Evolutionary conservation across 306 rosid species (phyloP), one percentile per base, ranked within the genome.

Genomic region (Cicer pinnatifidum): DNA sequence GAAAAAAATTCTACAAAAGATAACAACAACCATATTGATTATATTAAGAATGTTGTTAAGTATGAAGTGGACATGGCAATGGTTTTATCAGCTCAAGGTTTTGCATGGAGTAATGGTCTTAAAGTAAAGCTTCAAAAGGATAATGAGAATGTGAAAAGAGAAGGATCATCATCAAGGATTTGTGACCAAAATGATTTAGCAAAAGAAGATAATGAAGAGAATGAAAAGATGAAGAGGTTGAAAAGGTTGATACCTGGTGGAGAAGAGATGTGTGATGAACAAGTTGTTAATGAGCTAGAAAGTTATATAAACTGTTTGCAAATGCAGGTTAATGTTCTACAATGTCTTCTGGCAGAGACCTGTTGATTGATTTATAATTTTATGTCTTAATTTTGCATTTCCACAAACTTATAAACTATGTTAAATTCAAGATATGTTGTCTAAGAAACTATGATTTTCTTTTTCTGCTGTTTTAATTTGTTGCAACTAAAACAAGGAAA

Each of bases 1-100:
- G 78, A 80, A 44, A 69, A 75, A 9, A 46, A 9, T 53, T 63
- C 67, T 41, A 20, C 53, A 48, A 59, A 69, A 71, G 70, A 64
- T 17, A 48, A 19, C 0, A 5, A 52, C 10, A 53, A 11, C 35
- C 35, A 28, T 6, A 51, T 10, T 48, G 41, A 28, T 48, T 77
- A 83, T 40, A 7, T 73, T 0, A 65, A 66, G 71, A 72, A 76
- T 56, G 57, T 3, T 59, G 65, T 64, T 46, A 87, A 78, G 80
- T 73, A 79, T 75, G 87, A 89, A 77, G 95, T 86, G 77, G 88
- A 82, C 65, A 87, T 80, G 97, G 97, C 95, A 67, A 75, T 91
- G 91, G 97, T 77, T 23, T 56, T 77, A 7, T 89, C 95, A 28
- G 88, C 89, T 0, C 78, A 75, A 38, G 78, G 83, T 10, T 89